phyloP scores from a whole-genome alignment of 2,329 filamentous ascomycete genomes.

The Diaporthe nobilis region DNA sequence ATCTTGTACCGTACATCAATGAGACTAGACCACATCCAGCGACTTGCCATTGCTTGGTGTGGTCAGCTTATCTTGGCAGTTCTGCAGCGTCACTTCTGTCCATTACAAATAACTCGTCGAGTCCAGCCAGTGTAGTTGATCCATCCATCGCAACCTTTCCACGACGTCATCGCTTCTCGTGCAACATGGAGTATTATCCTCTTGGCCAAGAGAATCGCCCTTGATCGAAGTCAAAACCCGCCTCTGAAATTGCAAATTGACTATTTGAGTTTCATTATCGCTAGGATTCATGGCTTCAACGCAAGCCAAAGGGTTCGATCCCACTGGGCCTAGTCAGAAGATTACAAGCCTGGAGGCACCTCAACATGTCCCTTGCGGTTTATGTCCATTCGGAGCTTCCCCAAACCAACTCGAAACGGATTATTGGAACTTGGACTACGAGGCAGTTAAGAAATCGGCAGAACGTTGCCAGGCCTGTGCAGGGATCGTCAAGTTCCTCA shows the following conservation, averaged over 20 bases:
- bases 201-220: background rate
- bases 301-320: background rate
- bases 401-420: background rate
- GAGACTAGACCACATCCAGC: background rate
- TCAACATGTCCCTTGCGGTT: background rate
- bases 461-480: background rate
- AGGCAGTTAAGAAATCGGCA: background rate
- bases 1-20: background rate
- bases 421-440: background rate
- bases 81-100: too few species aligned
- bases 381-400: background rate
- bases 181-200: background rate
- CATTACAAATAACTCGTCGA: background rate
- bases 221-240: background rate
- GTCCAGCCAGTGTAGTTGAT: background rate
- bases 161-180: background rate
- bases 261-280: background rate
- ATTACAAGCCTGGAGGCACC: background rate
- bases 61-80: background rate
- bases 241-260: too few species aligned
- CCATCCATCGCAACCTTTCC: background rate
- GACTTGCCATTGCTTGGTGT: background rate
- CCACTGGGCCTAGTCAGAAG: background rate
- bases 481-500: background rate
- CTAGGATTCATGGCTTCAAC: background rate